Base-by-base conservation (phyloP, 2,329 filamentous ascomycete species). In the Talaromyces sp. region DNA sequence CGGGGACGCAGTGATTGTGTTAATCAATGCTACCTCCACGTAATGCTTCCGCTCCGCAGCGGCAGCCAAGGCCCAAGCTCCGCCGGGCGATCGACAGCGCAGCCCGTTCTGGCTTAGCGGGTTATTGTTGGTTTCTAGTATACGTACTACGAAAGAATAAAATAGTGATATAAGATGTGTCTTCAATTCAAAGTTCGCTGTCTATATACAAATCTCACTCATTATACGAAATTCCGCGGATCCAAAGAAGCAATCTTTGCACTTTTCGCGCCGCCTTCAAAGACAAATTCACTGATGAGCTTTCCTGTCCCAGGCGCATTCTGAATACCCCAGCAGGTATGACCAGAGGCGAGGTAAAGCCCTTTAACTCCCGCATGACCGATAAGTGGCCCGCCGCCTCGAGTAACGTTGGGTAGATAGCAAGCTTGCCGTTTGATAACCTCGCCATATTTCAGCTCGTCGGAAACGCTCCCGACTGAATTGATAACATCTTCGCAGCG, bases 311-410 rank as follows among this genome's bases (percentile, higher is more conserved):
- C 95, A 1, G 93, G 93, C 0, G 88, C 92, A 77, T 99, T 98
- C 78, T 98, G 93, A 25, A 99, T 96, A 0, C 95, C 95, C 95
- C 95, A 99, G 78, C 93, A 98, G 1, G 92, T 96, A 79, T 99
- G 95, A 0, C 95, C 95, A 0, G 91, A 84, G 0, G 95, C 95
- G 63, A 98, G 81, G 73, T 89, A 88, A 51, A 98, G 70, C 0
- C 93, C 92, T 7, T 86, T 84, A 0, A 88, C 85, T 1, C 84
- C 83, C 8, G 92, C 93, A 58, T 82, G 79, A 0, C 95, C 95
- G 27, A 98, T 84, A 56, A 98, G 75, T 5, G 95, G 93, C 0
- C 85, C 87, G n/a, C 87, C 85, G 58, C 73, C 75, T 11, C 70
- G 75, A 25, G 75, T 77, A 63, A 93, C 89, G 66, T 88, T 90